A percentile compares a stretch with the other conserved stretches of the same genome.
Conservation (phyloP, 73 alveolate genomes). For the Paramecium primaurelia region DNA sequence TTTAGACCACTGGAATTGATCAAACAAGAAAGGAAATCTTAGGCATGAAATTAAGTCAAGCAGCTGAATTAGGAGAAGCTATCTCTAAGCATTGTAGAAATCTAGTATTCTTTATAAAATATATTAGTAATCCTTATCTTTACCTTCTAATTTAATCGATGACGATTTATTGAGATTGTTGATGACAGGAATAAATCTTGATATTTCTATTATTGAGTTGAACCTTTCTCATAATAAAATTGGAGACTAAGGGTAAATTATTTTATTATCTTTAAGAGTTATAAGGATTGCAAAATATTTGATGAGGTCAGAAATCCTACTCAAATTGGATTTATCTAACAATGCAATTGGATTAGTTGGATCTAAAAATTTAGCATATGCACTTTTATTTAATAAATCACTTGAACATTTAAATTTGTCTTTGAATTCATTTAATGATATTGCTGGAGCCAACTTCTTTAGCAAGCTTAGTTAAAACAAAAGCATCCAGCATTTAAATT, state of each 20-base stretch:
- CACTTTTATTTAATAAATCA: constrained; percentile 73
- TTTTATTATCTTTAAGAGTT: constrained; percentile 26
- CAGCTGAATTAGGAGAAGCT: constrained; percentile 64
- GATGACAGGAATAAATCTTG: constrained; percentile 59
- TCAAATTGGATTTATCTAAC: constrained; percentile 73
- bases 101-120: not conserved
- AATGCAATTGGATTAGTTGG: constrained; percentile 86
- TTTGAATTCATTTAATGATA: constrained; percentile 82
- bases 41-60: constrained; percentile 84
- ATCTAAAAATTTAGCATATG: constrained; percentile 79
- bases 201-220: constrained; percentile 72
- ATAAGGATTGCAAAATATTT: constrained; percentile 78
- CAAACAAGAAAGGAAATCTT: constrained; percentile 72
- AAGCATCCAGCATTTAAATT: constrained; percentile 63
- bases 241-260: constrained; percentile 73
- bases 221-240: constrained; percentile 82
- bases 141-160: constrained; percentile 67
- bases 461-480: constrained; percentile 68
- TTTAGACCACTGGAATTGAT: constrained; percentile 69
- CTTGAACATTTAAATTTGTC: constrained; percentile 66
- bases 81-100: constrained; percentile 52
- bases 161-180: constrained; percentile 62
- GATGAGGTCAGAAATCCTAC: constrained; percentile 68
- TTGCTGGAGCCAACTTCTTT: constrained; percentile 81
- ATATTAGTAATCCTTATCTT: constrained; percentile 16